A percentile compares a stretch with the other conserved stretches of the same genome.
Conservation (phyloP, 1,284 basidiomycete species). For the Cutaneotrichosporon sp. region DNA sequence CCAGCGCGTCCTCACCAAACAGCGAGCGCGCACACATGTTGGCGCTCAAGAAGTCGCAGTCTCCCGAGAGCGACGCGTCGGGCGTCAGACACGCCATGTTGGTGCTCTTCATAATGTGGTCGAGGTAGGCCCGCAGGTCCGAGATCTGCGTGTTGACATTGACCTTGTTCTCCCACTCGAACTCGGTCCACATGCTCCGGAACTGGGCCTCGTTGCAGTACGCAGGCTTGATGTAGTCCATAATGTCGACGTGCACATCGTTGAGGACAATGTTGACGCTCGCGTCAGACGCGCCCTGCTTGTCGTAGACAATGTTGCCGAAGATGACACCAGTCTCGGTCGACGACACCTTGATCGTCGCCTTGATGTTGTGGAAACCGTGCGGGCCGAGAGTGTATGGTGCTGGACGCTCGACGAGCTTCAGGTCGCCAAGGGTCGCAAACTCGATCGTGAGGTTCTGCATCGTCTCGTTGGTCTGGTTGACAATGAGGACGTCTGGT, state of each 20-base stretch:
- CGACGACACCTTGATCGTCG: conserved; percentile 95
- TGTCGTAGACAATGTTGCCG: conserved; percentile 96
- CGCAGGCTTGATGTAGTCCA: conserved; percentile 99
- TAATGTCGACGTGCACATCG: conserved; percentile 98
- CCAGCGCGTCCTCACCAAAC: conserved; percentile 96
- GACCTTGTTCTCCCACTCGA: conserved; percentile 97
- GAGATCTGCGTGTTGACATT: conserved; percentile 81
- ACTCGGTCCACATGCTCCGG: conserved; percentile 96
- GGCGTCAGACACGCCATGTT: conserved; percentile 97
- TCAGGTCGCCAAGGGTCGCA: conserved; percentile 94
- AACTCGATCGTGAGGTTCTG: conserved; percentile 98
- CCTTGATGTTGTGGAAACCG: conserved; percentile 97
- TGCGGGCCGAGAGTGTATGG: conserved; percentile 93
- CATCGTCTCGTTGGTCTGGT: conserved; percentile 90
- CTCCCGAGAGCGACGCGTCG: conserved; percentile 83
- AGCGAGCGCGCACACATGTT: conserved; percentile 90
- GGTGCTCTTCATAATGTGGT: conserved; percentile 86
- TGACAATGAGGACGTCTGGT: conserved; percentile 87
- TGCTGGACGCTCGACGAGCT: conserved; percentile 91
- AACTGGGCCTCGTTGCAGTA: conserved; percentile 94
- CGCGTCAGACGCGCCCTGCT: conserved; percentile 78
- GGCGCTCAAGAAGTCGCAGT: conserved; percentile 89
- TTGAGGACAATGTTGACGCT: conserved; percentile 81
- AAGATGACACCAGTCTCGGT: conserved; percentile 99
- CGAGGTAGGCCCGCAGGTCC: conserved; percentile 78